Percentiles rank a stretch among this genome's conserved stretches.
These are phyloP conservation scores for Trichothecium roseum DNA, from an alignment of 2,329 filamentous ascomycete species.

Conservation along the genomic window DNA sequence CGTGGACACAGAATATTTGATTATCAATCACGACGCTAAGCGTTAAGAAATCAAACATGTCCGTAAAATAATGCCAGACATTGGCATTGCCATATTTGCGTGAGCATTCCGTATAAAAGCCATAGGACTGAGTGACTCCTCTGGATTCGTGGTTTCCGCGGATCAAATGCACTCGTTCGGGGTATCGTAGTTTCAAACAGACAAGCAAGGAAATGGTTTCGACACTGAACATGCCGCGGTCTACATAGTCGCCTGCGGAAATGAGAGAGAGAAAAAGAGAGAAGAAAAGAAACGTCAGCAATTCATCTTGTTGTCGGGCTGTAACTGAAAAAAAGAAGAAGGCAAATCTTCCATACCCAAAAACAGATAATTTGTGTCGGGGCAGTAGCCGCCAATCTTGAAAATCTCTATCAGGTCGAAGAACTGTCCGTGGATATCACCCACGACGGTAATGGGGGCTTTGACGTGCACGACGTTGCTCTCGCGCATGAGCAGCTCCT, in stretches of 20 bases:
- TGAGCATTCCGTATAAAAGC: conserved; percentile 96
- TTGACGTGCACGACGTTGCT: conserved; percentile 98
- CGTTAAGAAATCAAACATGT: conserved; percentile 99
- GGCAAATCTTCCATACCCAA: conserved; percentile 73
- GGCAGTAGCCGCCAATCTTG: conserved; percentile 93
- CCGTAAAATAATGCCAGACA: conserved; percentile 99
- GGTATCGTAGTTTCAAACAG: conserved; percentile 94
- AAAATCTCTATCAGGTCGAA: conserved; percentile 99
- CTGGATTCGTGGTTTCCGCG: conserved; percentile 96
- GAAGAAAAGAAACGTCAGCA: too few relatives aligned
- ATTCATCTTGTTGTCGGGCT: too few relatives aligned
- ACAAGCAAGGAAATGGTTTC: conserved; percentile 97
- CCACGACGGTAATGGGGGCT: conserved; percentile 92
- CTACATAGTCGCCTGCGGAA: conserved; percentile 89
- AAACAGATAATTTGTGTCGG: conserved; percentile 97
- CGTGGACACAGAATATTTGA: conserved; percentile 98
- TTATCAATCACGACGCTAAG: conserved; percentile 97
- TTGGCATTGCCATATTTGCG: conserved; percentile 98
- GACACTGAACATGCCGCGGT: conserved; percentile 96
- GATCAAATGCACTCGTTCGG: conserved; percentile 88
- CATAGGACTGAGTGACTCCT: conserved; percentile 96
- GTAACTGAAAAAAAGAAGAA: too few relatives aligned
- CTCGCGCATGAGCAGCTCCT: conserved; percentile 98
- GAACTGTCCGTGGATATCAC: conserved; percentile 98
- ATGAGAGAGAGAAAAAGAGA: too few relatives aligned